Conservation (phyloP, 164 flowering plant genomes). For the Liriodendron chinense region DNA sequence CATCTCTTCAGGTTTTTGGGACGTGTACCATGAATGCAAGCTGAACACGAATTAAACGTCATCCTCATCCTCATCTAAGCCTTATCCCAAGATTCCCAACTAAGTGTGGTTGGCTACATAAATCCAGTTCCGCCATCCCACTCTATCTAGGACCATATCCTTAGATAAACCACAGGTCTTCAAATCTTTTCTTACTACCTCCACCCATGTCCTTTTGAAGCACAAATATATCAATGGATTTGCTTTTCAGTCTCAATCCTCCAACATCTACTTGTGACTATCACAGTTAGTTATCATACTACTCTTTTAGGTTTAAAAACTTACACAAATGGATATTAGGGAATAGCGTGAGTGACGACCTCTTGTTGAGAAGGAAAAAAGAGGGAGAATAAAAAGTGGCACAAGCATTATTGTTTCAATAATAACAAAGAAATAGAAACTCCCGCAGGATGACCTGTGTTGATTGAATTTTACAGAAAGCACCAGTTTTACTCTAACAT, state of each 20-base stretch:
- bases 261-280: not conserved
- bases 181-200: too few species aligned
- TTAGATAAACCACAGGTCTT: too few species aligned
- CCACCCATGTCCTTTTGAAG: too few species aligned
- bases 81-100: too few species aligned
- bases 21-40: too few species aligned
- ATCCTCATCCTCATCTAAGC: too few species aligned
- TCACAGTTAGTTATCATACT: not conserved
- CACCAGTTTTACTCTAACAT: not conserved
- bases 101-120: too few species aligned
- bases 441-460: not conserved
- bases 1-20: too few species aligned
- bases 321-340: not conserved
- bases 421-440: not conserved
- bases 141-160: too few species aligned
- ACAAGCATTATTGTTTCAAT: not conserved
- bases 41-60: too few species aligned
- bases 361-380: not conserved
- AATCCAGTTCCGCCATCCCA: too few species aligned
- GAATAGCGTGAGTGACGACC: not conserved
- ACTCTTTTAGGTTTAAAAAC: not conserved
- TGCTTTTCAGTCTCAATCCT: not conserved
- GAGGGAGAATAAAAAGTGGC: not conserved
- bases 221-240: not conserved
- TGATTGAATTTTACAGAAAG: not conserved